Evolutionary conservation across 352 stramenopile species (phyloP), one percentile per base, ranked within the genome.

Genomic region (Sclerospora graminicola): DNA sequence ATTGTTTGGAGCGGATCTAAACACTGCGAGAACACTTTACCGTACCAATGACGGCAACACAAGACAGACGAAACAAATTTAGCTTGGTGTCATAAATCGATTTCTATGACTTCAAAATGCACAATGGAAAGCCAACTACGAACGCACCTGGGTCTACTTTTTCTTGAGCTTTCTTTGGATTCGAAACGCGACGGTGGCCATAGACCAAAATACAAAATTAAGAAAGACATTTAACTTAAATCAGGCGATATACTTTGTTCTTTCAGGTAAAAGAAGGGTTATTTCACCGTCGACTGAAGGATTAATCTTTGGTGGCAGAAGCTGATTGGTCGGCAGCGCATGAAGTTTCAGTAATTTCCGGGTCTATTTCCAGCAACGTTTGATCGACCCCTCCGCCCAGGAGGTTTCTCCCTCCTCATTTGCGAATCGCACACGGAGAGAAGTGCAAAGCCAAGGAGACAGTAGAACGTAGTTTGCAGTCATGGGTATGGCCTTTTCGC

Each of bases 401-500:
- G 21, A 39, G 34, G 34, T 51, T 60, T 57, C 48, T 40, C 48
- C 46, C 35, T 47, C 43, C 48, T 67, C 67, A 79, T 74, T 80
- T 69, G 49, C 54, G 52, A 76, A 80, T 76, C 60, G 67, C 53
- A 50, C 38, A 30, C 54, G 20, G 28, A 66, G 48, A 61, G 39
- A 57, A 50, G 34, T 35, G n/a, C n/a, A n/a, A n/a, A 56, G 20
- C 13, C 11, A 41, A 10, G 16, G 18, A 29, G 20, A 31, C 11
- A 32, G 35, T n/a, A 20, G 23, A 18, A 16, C 5, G 8, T 54
- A 26, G 26, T n/a, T 32, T 63, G 69, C 55, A 82, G 85, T 60
- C 66, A 99, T 99, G 96, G 96, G 96, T 42, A 97, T 98, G 58
- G 74, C 97, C 43, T 96, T 99, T 69, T 97, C 82, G 61, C 80